These are phyloP conservation scores for Paraurostyla sp. DNA, from an alignment of 73 alveolate genomes.

Conservation along the genomic window DNA sequence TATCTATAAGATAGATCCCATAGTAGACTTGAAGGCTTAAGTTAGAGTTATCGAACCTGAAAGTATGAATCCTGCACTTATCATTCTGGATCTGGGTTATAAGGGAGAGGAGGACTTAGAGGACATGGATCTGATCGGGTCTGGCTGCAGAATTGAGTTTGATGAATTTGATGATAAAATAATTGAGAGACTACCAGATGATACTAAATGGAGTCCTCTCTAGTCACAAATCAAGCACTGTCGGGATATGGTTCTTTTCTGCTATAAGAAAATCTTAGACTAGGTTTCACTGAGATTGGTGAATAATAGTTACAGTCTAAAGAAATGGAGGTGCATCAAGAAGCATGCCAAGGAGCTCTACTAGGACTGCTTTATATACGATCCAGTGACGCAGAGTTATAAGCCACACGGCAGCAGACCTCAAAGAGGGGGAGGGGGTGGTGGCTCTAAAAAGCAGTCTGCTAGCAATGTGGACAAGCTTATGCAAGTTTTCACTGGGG, in stretches of 20 bases:
- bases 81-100: neutral
- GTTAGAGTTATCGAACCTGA: slow-evolving; percentile 39
- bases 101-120: neutral
- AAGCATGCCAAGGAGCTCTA: too few species aligned
- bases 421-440: too few species aligned
- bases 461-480: too few species aligned
- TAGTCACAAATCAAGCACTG: neutral
- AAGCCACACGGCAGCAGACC: too few species aligned
- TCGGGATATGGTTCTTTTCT: neutral
- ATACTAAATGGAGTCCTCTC: neutral
- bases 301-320: neutral
- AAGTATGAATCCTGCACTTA: slow-evolving; percentile 17
- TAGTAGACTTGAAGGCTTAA: neutral
- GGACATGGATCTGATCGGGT: neutral
- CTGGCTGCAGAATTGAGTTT: neutral
- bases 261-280: neutral
- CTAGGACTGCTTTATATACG: too few species aligned
- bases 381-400: too few species aligned
- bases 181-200: too few species aligned
- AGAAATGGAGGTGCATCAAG: neutral
- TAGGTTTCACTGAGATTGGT: neutral
- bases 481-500: too few species aligned
- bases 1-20: neutral
- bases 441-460: too few species aligned
- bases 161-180: too few species aligned